These are phyloP conservation scores for Erodium chrysanthum DNA, from an alignment of 441 rosid species.

Conservation along the genomic window DNA sequence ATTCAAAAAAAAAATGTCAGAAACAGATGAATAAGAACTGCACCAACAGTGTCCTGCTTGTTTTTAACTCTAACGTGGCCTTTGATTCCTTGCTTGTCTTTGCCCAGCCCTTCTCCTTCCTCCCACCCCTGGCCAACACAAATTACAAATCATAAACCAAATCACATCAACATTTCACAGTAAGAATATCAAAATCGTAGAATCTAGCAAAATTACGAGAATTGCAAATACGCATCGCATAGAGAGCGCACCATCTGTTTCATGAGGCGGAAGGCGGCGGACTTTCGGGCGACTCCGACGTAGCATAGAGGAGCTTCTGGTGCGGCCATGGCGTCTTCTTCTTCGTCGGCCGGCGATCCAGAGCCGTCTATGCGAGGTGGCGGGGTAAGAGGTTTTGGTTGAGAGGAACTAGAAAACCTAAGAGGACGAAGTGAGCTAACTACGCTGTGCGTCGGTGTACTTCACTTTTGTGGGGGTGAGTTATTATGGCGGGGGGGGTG, in stretches of 20 bases:
- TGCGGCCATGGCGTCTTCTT: conserved; percentile 55
- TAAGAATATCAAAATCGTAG: not conserved
- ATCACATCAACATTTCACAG: not conserved
- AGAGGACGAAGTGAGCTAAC: conserved; percentile 1
- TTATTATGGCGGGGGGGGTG: not conserved
- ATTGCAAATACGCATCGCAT: not conserved
- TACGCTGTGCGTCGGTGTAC: not conserved
- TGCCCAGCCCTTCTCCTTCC: conserved; percentile 98
- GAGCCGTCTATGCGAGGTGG: conserved; percentile 25
- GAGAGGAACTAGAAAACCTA: conserved; percentile 20
- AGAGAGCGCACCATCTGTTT: conserved; percentile 67
- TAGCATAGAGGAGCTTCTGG: conserved; percentile 89
- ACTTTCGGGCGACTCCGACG: conserved; percentile 66
- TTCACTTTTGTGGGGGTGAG: not conserved
- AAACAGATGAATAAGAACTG: conserved; percentile 5
- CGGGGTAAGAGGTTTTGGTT: conserved; percentile 12
- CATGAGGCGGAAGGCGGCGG: conserved; percentile 95
- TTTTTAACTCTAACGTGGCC: conserved; percentile 75
- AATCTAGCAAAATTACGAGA: not conserved
- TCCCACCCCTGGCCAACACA: conserved; percentile 69
- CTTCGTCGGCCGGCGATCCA: conserved; percentile 21
- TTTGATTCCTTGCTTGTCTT: conserved; percentile 94
- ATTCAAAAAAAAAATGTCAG: not conserved
- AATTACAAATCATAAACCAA: conserved; percentile 11
- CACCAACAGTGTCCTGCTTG: conserved; percentile 81